Percentiles rank a stretch among this genome's conserved stretches.
These are phyloP conservation scores for Leccinum incarnatum DNA, from an alignment of 768 basidiomycete species.

Conservation along the genomic window DNA sequence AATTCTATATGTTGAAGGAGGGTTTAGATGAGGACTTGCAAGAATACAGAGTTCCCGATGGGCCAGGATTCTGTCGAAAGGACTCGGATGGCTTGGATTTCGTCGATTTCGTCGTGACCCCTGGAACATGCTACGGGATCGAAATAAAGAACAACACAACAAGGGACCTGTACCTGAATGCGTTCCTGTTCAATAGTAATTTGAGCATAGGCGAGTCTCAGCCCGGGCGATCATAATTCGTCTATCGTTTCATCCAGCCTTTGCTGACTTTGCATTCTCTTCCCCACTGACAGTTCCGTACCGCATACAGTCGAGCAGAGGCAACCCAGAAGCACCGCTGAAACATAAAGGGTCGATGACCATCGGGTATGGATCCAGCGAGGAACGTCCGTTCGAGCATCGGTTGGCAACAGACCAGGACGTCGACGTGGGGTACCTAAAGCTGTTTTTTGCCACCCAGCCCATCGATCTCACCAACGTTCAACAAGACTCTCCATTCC, in stretches of 20 bases:
- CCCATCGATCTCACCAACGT: neutral
- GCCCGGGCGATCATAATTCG: neutral
- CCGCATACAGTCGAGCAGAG: conserved; percentile 1
- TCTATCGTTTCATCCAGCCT: neutral
- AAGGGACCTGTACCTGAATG: conserved; percentile 36
- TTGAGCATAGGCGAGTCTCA: conserved; percentile 32
- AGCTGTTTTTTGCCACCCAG: neutral
- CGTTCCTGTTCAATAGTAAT: conserved; percentile 43
- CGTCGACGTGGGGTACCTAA: neutral
- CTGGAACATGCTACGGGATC: conserved; percentile 32
- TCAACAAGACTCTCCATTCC: neutral
- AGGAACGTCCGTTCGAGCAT: neutral
- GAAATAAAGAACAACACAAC: conserved; percentile 35
- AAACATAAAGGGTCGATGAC: conserved; percentile 16
- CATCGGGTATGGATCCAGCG: conserved; percentile 38
- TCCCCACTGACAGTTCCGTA: conserved; percentile 3
- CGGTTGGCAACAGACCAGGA: neutral
- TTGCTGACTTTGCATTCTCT: neutral
- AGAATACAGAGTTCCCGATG: neutral
- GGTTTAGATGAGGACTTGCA: conserved; percentile 4
- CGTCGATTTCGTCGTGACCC: conserved; percentile 24
- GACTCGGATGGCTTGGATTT: neutral
- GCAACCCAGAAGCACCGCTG: conserved; percentile 7
- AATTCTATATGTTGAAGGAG: conserved; percentile 5
- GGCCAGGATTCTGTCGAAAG: conserved; percentile 4